A percentile compares a stretch with the other conserved stretches of the same genome.
phyloP scores from a whole-genome alignment of 441 rosid species.

The Adansonia rubrostipa region DNA sequence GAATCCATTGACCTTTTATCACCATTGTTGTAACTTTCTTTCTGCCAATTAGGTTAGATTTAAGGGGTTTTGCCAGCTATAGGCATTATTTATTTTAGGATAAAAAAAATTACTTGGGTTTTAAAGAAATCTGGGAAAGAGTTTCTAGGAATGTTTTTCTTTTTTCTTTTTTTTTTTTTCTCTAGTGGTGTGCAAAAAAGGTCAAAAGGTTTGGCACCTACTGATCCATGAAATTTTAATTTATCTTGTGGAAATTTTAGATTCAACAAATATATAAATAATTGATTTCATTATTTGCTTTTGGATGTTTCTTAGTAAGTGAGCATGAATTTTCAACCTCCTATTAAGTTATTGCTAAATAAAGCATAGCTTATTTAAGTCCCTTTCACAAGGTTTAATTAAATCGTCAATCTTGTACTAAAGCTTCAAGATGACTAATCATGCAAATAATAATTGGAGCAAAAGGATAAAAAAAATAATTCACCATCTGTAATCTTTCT shows the following conservation, averaged over 20 bases:
- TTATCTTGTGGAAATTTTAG: background rate
- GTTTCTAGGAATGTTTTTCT: conserved; percentile 42
- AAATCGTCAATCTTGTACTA: background rate
- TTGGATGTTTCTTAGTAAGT: background rate
- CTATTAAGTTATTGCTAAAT: background rate
- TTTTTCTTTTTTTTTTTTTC: conserved; percentile 36
- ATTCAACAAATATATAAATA: background rate
- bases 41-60: conserved; percentile 24
- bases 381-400: background rate
- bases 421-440: background rate
- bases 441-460: background rate
- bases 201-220: conserved; percentile 43
- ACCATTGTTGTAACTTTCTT: conserved; percentile 38
- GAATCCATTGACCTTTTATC: conserved; percentile 48
- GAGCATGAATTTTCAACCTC: background rate
- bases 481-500: no score
- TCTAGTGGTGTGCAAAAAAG: conserved; percentile 33
- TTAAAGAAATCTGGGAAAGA: conserved; percentile 8
- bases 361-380: background rate
- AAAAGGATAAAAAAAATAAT: background rate
- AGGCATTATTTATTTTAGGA: conserved; percentile 32
- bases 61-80: conserved; percentile 46
- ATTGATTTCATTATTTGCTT: conserved; percentile 4
- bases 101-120: conserved; percentile 10
- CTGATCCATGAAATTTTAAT: background rate